These are phyloP conservation scores for Neofusicoccum ribis DNA, from an alignment of 2,329 filamentous ascomycete genomes.

Conservation along the genomic window DNA sequence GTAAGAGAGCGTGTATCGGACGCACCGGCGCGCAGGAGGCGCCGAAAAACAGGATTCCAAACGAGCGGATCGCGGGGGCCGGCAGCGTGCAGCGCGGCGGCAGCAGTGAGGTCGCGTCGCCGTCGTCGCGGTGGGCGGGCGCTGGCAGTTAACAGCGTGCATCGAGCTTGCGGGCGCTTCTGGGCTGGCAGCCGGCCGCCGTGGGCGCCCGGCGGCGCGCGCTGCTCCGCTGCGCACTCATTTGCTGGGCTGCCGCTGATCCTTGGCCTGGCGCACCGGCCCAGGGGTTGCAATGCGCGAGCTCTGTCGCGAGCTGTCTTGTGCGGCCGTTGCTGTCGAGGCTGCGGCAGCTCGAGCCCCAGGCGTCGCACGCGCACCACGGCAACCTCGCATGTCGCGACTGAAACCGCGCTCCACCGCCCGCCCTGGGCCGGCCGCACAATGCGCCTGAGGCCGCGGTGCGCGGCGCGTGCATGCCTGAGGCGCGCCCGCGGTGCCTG, in stretches of 20 bases:
- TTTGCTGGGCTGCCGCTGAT: conserved; percentile 1
- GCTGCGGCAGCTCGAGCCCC: not conserved
- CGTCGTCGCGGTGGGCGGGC: not conserved
- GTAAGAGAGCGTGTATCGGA: conserved; percentile 18
- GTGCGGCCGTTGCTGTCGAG: conserved; percentile 10
- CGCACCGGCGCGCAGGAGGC: not conserved
- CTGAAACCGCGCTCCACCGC: conserved; percentile 12
- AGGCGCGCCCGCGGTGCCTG: not conserved
- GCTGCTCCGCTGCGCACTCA: not conserved
- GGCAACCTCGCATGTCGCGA: conserved; percentile 3
- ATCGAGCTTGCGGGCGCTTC: conserved; percentile 11
- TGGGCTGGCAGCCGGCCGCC: not conserved
- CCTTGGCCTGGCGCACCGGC: not conserved
- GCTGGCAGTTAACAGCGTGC: conserved; percentile 2
- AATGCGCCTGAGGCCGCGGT: not conserved
- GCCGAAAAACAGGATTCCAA: not conserved
- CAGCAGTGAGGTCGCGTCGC: not conserved
- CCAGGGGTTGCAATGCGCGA: conserved; percentile 3
- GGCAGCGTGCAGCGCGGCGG: not conserved
- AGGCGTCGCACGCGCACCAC: not conserved
- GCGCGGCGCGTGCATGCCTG: not conserved
- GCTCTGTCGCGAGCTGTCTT: not conserved
- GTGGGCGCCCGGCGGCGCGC: not conserved
- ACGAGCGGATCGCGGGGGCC: not conserved
- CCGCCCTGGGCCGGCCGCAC: not conserved